Evolutionary conservation across 768 basidiomycete genomes (phyloP).

Genomic region (Lyophyllum atratum): DNA sequence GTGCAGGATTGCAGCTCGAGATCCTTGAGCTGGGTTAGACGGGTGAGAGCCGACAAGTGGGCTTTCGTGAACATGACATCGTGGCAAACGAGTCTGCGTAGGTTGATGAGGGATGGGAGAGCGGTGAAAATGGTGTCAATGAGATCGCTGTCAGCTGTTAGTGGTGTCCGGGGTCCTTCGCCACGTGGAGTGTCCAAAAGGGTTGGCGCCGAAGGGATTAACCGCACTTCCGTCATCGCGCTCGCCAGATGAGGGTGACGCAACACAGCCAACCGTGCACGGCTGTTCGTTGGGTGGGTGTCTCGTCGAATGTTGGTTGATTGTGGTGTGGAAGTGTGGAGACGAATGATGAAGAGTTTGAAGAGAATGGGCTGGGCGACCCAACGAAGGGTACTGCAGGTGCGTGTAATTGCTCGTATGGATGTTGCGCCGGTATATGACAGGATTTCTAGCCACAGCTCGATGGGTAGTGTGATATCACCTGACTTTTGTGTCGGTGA

Average conservation of each 20-base stretch:
- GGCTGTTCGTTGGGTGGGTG: background rate
- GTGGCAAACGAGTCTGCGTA: constrained; percentile 19
- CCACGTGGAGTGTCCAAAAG: background rate
- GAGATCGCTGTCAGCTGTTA: constrained; percentile 7
- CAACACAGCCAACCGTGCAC: constrained; percentile 12
- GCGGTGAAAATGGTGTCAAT: constrained; percentile 13
- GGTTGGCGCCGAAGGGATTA: constrained; percentile 14
- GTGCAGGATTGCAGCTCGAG: constrained; percentile 21
- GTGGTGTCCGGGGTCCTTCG: constrained; percentile 1
- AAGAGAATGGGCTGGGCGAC: constrained; percentile 21
- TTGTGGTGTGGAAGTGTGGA: background rate
- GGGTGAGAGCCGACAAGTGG: constrained; percentile 10
- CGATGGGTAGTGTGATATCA: constrained; percentile 10
- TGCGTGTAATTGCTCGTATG: constrained; percentile 9
- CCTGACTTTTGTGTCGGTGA: background rate
- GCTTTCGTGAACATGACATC: constrained; percentile 11
- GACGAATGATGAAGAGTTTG: constrained; percentile 17
- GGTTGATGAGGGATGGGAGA: constrained; percentile 14
- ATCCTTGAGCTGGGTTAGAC: constrained; percentile 12
- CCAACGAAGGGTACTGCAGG: constrained; percentile 18
- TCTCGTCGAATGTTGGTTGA: constrained; percentile 7
- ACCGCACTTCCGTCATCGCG: constrained; percentile 16
- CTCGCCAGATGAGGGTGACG: constrained; percentile 8
- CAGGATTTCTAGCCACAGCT: constrained; percentile 21
- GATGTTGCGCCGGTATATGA: constrained; percentile 8